A percentile compares a stretch with the other conserved stretches of the same genome.
Conservation (phyloP, 2,329 filamentous ascomycete genomes). For the Furcasterigmium sp. region DNA sequence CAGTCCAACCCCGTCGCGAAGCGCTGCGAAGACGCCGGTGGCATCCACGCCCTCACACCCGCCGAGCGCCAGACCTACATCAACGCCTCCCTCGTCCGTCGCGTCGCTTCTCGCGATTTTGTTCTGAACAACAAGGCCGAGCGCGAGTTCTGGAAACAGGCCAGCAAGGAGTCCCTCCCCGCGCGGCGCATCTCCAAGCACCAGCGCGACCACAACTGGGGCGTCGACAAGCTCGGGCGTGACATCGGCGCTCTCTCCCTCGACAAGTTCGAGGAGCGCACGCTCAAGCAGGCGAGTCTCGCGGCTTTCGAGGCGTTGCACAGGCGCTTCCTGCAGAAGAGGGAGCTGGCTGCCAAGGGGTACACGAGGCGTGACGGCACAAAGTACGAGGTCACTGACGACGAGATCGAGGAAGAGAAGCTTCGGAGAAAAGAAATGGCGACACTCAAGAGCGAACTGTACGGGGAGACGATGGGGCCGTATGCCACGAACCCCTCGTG, state of each 20-base stretch:
- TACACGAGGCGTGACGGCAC: slow-evolving; percentile 6
- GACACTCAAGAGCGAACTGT: slow-evolving; percentile 42
- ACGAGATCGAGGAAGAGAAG: slow-evolving; percentile 41
- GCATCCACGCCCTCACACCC: slow-evolving; percentile 37
- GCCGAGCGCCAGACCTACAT: slow-evolving; percentile 45
- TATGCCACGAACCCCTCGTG: slow-evolving; percentile 69
- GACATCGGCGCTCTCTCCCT: slow-evolving; percentile 42
- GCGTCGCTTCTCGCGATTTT: slow-evolving; percentile 28
- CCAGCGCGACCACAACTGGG: slow-evolving; percentile 36
- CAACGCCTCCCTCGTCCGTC: slow-evolving; percentile 39
- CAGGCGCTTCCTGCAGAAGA: slow-evolving; percentile 34
- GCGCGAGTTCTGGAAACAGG: slow-evolving; percentile 52
- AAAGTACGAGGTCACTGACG: slow-evolving; percentile 21
- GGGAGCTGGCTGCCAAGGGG: slow-evolving; percentile 21
- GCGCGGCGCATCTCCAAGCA: slow-evolving; percentile 32
- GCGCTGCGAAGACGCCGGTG: slow-evolving; percentile 35
- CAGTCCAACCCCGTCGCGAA: slow-evolving; percentile 44
- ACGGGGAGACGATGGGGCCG: slow-evolving; percentile 41
- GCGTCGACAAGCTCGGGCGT: slow-evolving; percentile 43
- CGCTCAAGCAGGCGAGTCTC: slow-evolving; percentile 34
- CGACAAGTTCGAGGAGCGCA: slow-evolving; percentile 38
- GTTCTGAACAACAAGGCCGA: slow-evolving; percentile 40
- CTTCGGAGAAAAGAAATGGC: slow-evolving; percentile 46
- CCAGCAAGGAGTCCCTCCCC: slow-evolving; percentile 47
- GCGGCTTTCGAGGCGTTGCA: slow-evolving; percentile 38